These are phyloP conservation scores for Blastobotrys serpentis DNA, from an alignment of 1,139 yeast genomes.

Conservation along the genomic window DNA sequence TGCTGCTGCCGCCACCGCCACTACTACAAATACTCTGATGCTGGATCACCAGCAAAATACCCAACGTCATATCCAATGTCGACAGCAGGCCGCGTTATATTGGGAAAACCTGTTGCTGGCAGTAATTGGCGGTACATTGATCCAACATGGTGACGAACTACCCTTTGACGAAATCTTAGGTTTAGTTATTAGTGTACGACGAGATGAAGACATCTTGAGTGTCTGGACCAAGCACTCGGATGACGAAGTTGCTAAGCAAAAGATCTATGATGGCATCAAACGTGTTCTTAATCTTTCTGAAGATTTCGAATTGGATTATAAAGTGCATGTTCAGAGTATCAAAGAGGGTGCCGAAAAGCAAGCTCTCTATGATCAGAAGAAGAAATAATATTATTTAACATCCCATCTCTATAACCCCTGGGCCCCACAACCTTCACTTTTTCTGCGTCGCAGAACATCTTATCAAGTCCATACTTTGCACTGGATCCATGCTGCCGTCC, in stretches of 20 bases:
- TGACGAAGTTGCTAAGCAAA: slow-evolving; percentile 23
- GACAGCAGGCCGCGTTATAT: slow-evolving; percentile 32
- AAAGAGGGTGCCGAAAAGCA: slow-evolving; percentile 27
- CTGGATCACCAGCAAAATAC: slow-evolving; percentile 14
- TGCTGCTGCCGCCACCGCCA: background rate
- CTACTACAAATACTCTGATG: slow-evolving; percentile 1
- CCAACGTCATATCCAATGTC: slow-evolving; percentile 23
- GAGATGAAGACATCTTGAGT: slow-evolving; percentile 39
- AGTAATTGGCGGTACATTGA: slow-evolving; percentile 35
- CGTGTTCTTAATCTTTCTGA: slow-evolving; percentile 30
- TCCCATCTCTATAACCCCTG: no score
- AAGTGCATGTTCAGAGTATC: slow-evolving; percentile 36
- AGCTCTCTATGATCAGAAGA: slow-evolving; percentile 18
- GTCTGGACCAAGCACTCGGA: slow-evolving; percentile 37
- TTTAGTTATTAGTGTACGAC: slow-evolving; percentile 39
- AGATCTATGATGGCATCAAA: slow-evolving; percentile 25
- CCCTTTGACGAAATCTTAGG: slow-evolving; percentile 38
- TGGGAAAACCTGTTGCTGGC: slow-evolving; percentile 40
- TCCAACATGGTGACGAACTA: slow-evolving; percentile 24
- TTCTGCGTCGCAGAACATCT: no score
- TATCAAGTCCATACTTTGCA: no score
- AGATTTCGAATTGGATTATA: slow-evolving; percentile 31
- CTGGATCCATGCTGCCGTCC: no score
- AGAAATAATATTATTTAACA: background rate
- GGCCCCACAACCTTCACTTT: no score